Conservation (phyloP, 345 rosid species). For the Mercurialis annua region DNA sequence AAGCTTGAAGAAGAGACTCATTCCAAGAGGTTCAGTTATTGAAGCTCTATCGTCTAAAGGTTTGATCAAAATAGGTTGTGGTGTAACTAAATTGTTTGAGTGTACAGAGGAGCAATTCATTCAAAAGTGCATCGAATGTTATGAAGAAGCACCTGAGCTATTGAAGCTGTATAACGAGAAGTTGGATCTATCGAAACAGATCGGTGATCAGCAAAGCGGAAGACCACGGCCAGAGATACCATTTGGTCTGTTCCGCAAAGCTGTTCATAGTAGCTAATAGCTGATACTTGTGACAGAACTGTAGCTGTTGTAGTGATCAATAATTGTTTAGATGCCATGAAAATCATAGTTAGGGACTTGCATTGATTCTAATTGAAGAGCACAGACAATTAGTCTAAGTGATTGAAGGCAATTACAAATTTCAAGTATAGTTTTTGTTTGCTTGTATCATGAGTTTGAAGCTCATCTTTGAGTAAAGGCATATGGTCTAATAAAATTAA, state of each 20-base stretch:
- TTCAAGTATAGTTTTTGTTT: background rate
- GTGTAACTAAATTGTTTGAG: background rate
- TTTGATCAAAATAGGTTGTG: constrained; percentile 4
- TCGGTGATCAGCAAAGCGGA: background rate
- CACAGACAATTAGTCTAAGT: background rate
- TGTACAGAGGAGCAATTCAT: background rate
- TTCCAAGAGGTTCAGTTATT: constrained; percentile 13
- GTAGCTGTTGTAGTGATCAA: background rate
- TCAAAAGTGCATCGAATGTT: background rate
- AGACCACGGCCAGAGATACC: too few species aligned
- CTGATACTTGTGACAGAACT: too few species aligned
- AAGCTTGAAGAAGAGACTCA: constrained; percentile 42
- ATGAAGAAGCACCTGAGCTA: constrained; percentile 3
- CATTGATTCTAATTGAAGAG: background rate
- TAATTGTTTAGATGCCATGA: background rate
- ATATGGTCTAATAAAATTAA: background rate
- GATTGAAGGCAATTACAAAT: background rate
- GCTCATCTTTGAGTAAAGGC: background rate
- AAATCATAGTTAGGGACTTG: background rate
- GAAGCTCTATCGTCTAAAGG: background rate
- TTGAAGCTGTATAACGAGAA: background rate
- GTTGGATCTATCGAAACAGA: background rate
- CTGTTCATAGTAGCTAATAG: too few species aligned
- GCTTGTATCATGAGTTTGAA: background rate
- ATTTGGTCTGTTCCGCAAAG: too few species aligned